A percentile compares a stretch with the other conserved stretches of the same genome.
Conservation (phyloP, 148 eudicot genomes). For the Rhododendron griersonianum region DNA sequence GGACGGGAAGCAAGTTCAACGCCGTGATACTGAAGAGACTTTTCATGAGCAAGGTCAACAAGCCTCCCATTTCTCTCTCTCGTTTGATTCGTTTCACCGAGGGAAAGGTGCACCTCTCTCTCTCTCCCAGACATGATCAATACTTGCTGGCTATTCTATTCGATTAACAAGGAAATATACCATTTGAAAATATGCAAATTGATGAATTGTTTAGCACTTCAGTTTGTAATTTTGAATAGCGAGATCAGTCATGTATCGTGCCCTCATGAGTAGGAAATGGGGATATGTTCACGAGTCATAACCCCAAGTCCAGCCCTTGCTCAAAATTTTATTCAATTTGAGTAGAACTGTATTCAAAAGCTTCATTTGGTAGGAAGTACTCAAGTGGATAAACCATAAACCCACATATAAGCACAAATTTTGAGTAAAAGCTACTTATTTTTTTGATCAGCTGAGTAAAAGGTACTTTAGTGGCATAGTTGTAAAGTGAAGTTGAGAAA, state of each 20-base stretch:
- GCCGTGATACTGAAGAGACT: constrained; percentile 70
- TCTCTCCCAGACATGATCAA: neutral
- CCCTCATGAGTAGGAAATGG: neutral
- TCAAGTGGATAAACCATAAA: neutral
- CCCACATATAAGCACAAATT: too few species aligned
- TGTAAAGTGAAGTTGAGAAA: too few species aligned
- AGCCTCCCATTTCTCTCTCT: constrained; percentile 67
- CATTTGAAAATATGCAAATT: neutral
- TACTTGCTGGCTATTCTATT: neutral
- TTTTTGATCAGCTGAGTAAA: too few species aligned
- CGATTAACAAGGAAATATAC: neutral
- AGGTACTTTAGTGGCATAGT: too few species aligned
- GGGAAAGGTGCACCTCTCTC: constrained; percentile 33
- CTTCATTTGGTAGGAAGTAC: neutral
- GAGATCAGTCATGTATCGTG: neutral
- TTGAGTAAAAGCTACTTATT: too few species aligned
- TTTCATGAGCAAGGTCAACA: constrained; percentile 75
- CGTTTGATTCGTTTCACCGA: constrained; percentile 45
- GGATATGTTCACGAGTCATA: neutral
- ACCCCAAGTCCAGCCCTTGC: neutral
- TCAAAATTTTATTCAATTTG: neutral
- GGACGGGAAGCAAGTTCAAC: constrained; percentile 78
- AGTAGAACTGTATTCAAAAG: too few species aligned
- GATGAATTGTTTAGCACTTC: neutral
- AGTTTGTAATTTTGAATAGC: neutral